A percentile compares a stretch with the other conserved stretches of the same genome.
These are phyloP conservation scores for Apiospora hydei DNA, from an alignment of 2,329 filamentous ascomycete species.

Conservation along the genomic window DNA sequence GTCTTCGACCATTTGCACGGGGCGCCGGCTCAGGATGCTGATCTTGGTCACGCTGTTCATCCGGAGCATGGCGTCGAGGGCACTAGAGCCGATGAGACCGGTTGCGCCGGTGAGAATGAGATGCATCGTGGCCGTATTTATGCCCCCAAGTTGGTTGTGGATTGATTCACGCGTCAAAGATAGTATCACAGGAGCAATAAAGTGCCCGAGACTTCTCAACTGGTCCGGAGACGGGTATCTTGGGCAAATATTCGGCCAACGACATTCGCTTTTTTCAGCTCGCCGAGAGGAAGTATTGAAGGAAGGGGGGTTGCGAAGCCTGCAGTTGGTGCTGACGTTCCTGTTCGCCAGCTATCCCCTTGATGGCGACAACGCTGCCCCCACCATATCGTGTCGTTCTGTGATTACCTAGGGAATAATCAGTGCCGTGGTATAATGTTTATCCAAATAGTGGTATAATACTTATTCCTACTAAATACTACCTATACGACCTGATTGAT, in stretches of 20 bases:
- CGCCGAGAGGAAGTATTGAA: neutral
- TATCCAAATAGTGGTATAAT: too few species aligned
- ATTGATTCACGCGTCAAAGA: neutral
- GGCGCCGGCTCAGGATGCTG: conserved; percentile 67
- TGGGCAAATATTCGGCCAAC: neutral
- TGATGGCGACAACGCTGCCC: too few species aligned
- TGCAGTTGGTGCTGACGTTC: neutral
- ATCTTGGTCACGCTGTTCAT: conserved; percentile 66
- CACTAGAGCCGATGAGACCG: conserved; percentile 67
- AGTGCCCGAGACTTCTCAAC: neutral
- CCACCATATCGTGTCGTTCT: too few species aligned
- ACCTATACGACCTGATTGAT: too few species aligned
- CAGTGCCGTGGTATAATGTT: too few species aligned
- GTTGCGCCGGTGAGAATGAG: conserved; percentile 73
- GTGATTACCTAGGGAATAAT: too few species aligned
- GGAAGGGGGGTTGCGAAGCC: neutral
- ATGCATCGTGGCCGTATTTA: conserved; percentile 55
- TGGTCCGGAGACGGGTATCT: too few species aligned
- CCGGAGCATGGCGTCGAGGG: conserved; percentile 68
- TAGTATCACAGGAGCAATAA: neutral
- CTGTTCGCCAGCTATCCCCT: too few species aligned
- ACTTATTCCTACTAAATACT: too few species aligned
- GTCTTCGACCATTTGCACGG: conserved; percentile 68
- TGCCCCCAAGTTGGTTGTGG: neutral
- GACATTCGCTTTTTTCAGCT: neutral